Base-by-base conservation (phyloP, 139 green algal species). In the Chlamydomonas incerta region DNA sequence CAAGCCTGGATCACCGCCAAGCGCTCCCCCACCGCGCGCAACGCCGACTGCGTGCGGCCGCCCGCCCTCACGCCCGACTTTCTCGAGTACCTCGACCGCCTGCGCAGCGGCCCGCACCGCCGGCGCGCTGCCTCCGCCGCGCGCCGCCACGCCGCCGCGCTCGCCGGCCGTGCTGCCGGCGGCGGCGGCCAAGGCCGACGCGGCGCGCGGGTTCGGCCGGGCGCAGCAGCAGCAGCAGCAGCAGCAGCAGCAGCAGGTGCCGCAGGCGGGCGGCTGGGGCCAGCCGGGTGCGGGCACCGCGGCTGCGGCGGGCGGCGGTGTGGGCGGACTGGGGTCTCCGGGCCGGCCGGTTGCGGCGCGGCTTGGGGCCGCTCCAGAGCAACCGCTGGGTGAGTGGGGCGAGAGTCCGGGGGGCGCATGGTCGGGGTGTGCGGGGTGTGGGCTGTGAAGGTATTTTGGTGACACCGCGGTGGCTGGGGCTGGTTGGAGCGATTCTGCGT, bases 1-100 rank as follows among this genome's bases (percentile, higher is more conserved):
- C 33, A 52, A 29, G 5, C 67, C 33, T 83, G 77, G 77, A 74
- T 83, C 62, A 55, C 63, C 3, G 31, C 77, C 20, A 83, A 83
- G 62, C 77, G 77, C 63, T 72, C 63, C 46, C 63, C 63, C n/a
- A 0, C 2, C 9, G 62, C 41, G 41, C 77, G 77, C 63, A 62
- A 28, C 77, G 28, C 33, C 29, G 77, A 83, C 62, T 74, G 63
- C 3, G n/a, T 41, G 28, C 58, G 31, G 13, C 34, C 77, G 13
- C 18, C 77, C 4, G 17, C 50, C 3, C 29, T 83, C 0, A 14
- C 29, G 20, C 63, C 63, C 46, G 77, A 74, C 20, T 37, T 83
- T 5, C 23, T 83, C 18, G 31, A 11, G 37, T 82, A 71, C 74
- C 58, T 35, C 34, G 17, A 34, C 11, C 74, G 41, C 35, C 34